Evolutionary conservation across 768 basidiomycete genomes (phyloP), one percentile per base, ranked within the genome.

Genomic region (Albatrellus ellisii): DNA sequence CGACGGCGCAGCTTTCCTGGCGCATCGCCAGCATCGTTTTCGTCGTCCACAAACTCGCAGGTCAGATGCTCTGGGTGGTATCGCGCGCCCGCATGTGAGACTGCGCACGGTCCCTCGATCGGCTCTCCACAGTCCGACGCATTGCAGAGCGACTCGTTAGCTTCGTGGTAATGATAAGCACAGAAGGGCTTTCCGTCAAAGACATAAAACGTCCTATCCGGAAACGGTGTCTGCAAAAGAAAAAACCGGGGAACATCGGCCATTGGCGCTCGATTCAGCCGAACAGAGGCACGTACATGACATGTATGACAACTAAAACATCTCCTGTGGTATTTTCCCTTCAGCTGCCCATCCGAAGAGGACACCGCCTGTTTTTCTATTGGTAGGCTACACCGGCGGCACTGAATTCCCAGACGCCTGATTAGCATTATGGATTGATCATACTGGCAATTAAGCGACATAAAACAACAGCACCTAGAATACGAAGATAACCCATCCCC

Each of bases 291-390:
- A 61, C 68, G 44, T 57, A 85, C 82, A 54, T 85, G 75, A 61
- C 91, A 95, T 2, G 65, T 73, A 46, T 76, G 68, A 61, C 91
- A 97, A 52, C 79, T 87, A 57, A 97, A 97, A 62, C 91, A 97
- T 28, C 79, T 77, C 45, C 76, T 74, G 55, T 94, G 91, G 59
- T 92, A 94, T 59, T 97, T 97, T 46, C 91, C 91, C 60, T 92
- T 92, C 36, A 97, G 68, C 59, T 94, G 91, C 2, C 91, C 91
- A 54, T 97, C 91, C 10, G 82, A 75, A 4, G 83, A 86, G 17
- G 85, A 90, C 17, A 97, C 85, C 17, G 90, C 91, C 50, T 82
- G 80, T 46, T 77, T 88, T 64, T 95, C 91, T 34, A 97, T 95
- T 0, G 87, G 79, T 17, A 79, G 55, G 53, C 74, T 75, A 58